Evolutionary conservation across 176 grass and related monocot species (phyloP).

Genomic region (Metroxylon sagu): DNA sequence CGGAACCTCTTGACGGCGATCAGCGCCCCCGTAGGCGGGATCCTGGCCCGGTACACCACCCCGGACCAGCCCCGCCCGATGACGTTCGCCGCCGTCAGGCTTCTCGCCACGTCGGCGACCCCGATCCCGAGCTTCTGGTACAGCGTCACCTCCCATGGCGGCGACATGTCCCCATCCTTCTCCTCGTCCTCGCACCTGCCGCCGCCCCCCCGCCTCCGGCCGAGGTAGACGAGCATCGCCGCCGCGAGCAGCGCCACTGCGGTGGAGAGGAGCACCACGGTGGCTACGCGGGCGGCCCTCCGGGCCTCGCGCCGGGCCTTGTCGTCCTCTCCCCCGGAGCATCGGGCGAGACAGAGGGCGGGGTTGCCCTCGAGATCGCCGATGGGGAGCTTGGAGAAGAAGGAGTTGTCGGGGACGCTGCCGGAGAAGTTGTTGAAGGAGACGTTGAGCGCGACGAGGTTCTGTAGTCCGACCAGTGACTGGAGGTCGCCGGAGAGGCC

Average conservation of each 20-base stretch:
- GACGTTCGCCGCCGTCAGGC: slow-evolving; percentile 54
- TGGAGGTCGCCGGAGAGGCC: slow-evolving; percentile 43
- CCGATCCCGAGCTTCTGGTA: slow-evolving; percentile 92
- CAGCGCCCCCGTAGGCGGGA: slow-evolving; percentile 35
- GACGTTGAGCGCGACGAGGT: slow-evolving; percentile 57
- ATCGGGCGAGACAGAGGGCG: slow-evolving; percentile 42
- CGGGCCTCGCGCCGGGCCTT: slow-evolving; percentile 1
- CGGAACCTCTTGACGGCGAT: slow-evolving; percentile 88
- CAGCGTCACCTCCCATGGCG: slow-evolving; percentile 90
- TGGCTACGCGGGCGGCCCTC: slow-evolving; percentile 36
- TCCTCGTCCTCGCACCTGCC: slow-evolving; percentile 22
- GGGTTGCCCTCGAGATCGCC: slow-evolving; percentile 81
- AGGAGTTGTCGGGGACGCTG: slow-evolving; percentile 45
- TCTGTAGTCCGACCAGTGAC: slow-evolving; percentile 39
- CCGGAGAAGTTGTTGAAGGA: slow-evolving; percentile 57
- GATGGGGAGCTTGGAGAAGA: slow-evolving; percentile 74
- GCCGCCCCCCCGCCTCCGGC: slow-evolving; percentile 1
- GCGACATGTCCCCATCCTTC: slow-evolving; percentile 69
- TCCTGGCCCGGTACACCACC: slow-evolving; percentile 49
- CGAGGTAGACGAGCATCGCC: slow-evolving; percentile 5
- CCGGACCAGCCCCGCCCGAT: slow-evolving; percentile 81
- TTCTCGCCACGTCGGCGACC: slow-evolving; percentile 56
- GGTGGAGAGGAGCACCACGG: slow-evolving; percentile 44
- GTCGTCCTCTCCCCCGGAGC: slow-evolving; percentile 32
- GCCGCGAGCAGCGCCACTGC: slow-evolving; percentile 31